Evolutionary conservation across 441 rosid species (phyloP), one percentile per base, ranked within the genome.

Genomic region (Theobroma grandiflorum): DNA sequence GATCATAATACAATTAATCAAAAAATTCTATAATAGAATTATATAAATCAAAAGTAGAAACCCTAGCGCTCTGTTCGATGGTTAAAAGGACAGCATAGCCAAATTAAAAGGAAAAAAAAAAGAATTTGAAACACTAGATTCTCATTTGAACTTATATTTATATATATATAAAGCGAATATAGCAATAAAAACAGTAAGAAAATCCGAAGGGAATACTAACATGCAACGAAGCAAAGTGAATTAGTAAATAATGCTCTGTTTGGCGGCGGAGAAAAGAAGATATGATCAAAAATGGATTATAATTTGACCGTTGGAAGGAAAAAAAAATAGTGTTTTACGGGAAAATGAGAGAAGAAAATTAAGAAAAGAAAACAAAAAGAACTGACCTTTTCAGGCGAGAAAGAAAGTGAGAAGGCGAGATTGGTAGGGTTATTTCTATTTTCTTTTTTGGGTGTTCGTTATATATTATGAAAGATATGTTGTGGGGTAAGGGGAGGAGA

Each of bases 241-340:
- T 64, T 15, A 64, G 9, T 22, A 49, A 49, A 49, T 18, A 43
- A 33, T 49, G 16, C n/a, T 38, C 72, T 35, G 40, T 42, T 50
- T 35, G 66, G 72, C 43, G 15, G 76, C 72, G 47, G 2, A 65
- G 71, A 62, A 75, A 69, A 10, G 15, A 14, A 31, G 16, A 47
- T 47, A 47, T 14, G 26, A 75, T 11, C n/a, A 26, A n/a, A 26
- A 81, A 14, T 38, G n/a, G 58, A 52, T 6, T 0, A 35, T 9
- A 70, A 49, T 26, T 49, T 35, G 50, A 71, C 16, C 43, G 2
- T 12, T 8, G 22, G 14, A 37, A 53, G n/a, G 55, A 69, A 20
- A 10, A 68, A 14, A 14, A 26, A 64, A 64, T 6, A 63, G 22
- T 3, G 16, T 70, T 69, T 2, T 0, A 9, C 43, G 2, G 37